phyloP scores from a whole-genome alignment of 106 monocot genomes.

The Xerophyta viscosa region DNA sequence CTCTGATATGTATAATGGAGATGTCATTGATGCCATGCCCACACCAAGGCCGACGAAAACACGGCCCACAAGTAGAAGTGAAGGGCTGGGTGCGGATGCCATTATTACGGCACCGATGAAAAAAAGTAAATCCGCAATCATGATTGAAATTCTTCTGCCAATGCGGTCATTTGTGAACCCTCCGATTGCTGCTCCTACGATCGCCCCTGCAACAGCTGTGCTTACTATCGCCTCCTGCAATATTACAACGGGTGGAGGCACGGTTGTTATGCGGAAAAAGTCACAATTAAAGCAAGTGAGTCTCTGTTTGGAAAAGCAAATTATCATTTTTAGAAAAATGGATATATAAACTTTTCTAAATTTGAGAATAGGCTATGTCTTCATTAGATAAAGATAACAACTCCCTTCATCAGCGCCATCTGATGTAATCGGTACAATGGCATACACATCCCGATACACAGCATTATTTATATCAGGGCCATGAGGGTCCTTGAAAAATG shows the following conservation, averaged over 20 bases:
- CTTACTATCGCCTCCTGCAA: conserved; percentile 81
- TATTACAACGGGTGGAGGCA: background rate
- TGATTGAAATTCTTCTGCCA: conserved; percentile 45
- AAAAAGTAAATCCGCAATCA: conserved; percentile 71
- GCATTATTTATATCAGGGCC: too few species aligned
- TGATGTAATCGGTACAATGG: too few species aligned
- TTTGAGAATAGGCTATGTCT: too few species aligned
- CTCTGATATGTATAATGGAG: conserved; percentile 83
- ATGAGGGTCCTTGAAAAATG: too few species aligned
- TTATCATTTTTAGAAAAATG: too few species aligned
- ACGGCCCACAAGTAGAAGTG: conserved; percentile 49
- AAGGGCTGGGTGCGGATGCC: conserved; percentile 52
- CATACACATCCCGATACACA: too few species aligned
- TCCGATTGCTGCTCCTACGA: conserved; percentile 69
- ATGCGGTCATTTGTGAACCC: conserved; percentile 66
- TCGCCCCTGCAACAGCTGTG: conserved; percentile 86
- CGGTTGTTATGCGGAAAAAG: background rate
- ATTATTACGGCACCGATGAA: conserved; percentile 59
- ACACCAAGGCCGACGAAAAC: conserved; percentile 81
- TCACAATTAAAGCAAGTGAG: too few species aligned
- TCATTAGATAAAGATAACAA: too few species aligned
- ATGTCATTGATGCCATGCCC: conserved; percentile 86
- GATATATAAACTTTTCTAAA: too few species aligned
- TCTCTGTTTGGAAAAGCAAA: too few species aligned
- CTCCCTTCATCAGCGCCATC: too few species aligned